Conservation (phyloP, 768 basidiomycete species). For the Russula ochroleuca region DNA sequence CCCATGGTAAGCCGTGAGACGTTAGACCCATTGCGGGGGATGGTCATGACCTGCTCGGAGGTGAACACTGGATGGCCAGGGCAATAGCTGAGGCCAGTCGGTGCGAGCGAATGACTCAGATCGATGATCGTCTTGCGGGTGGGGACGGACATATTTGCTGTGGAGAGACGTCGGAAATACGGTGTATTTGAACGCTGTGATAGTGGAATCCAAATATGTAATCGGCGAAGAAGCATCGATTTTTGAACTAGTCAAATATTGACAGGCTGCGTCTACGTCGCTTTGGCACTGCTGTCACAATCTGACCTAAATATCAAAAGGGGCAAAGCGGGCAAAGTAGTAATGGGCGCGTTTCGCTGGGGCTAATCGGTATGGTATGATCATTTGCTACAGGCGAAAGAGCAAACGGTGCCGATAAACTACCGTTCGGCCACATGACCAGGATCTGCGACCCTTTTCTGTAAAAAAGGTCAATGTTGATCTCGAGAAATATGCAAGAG, state of each 20-base stretch:
- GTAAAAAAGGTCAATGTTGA: background rate
- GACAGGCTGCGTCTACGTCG: background rate
- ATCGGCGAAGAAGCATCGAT: background rate
- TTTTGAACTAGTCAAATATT: background rate
- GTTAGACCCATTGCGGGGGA: slow-evolving; percentile 46
- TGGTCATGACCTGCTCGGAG: slow-evolving; percentile 38
- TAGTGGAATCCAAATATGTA: background rate
- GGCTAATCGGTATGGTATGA: background rate
- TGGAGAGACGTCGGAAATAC: background rate
- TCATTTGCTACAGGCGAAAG: background rate
- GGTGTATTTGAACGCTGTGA: slow-evolving; percentile 3
- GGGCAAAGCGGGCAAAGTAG: background rate
- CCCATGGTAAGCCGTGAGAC: slow-evolving; percentile 53
- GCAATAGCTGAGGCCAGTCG: slow-evolving; percentile 45
- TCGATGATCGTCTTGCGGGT: slow-evolving; percentile 40
- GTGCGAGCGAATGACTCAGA: slow-evolving; percentile 49
- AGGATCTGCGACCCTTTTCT: slow-evolving; percentile 5
- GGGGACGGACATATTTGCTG: slow-evolving; percentile 7
- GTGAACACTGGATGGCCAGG: slow-evolving; percentile 52
- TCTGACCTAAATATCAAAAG: slow-evolving; percentile 1
- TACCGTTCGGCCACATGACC: background rate
- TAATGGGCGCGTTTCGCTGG: background rate
- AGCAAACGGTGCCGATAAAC: background rate
- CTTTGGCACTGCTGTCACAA: background rate
- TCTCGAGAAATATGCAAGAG: background rate